Evolutionary conservation across 208 protist genomes (phyloP), one percentile per base, ranked within the genome.

Genomic region (Crithidia thermophila): DNA sequence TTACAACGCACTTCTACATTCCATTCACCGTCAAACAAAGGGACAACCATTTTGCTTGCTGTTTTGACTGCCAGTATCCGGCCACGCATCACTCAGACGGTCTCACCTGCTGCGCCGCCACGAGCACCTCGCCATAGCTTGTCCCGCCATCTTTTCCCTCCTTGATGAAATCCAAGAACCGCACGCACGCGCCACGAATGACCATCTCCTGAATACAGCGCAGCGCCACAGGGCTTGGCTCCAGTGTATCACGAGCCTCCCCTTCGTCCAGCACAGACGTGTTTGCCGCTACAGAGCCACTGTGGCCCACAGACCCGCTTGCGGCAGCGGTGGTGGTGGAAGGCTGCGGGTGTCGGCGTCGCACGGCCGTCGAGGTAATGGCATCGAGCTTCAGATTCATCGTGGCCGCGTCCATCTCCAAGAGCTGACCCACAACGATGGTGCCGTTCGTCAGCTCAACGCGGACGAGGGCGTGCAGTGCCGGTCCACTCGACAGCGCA

Each of bases 341-440:
- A 36, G 11, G 18, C 6, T 11, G 36, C 16, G 27, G 18, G 51
- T 18, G n/a, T 14, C 36, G 55, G 3, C 73, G 85, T 1, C 74
- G 68, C 47, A 94, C 83, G 4, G 79, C 82, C 3, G 79, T 87
- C 61, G 69, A 52, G 45, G 71, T 80, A 59, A 94, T 71, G 49
- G 84, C 82, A 45, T 94, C 89, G 0, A 94, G 20, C 63, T 87
- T 87, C 21, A 91, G 51, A 49, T 94, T 94, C 80, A 92, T 87
- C 7, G 89, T 94, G 43, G 47, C 73, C 5, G 84, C 67, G 55
- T 94, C 89, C 63, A 92, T 66, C 66, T 88, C 75, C 3, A 89
- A 46, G 43, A 94, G 70, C 13, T 80, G 83, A 11, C 89, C 89
- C 3, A 82, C 79, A 9, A 94, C 58, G 20, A 84, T 37, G 13